Percentiles rank a stretch among this genome's conserved stretches.
phyloP scores from a whole-genome alignment of 1,284 basidiomycete genomes.

The Tremellales sp. region DNA sequence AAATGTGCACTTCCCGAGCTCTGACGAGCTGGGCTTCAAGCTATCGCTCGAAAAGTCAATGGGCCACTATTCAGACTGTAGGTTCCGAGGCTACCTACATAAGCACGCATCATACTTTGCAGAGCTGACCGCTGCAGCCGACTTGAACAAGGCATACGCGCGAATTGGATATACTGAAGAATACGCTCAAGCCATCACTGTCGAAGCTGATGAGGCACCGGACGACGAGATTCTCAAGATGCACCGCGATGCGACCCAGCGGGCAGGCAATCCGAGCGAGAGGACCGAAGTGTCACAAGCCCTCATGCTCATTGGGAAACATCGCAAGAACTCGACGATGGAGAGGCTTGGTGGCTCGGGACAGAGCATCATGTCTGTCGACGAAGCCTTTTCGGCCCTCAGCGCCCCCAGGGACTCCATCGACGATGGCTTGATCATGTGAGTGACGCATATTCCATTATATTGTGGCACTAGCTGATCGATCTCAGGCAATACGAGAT shows the following conservation, averaged over 20 bases:
- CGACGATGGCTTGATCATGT: conserved; percentile 43
- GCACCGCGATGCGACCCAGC: conserved; percentile 28
- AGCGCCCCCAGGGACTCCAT: conserved; percentile 31
- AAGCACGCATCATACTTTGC: not conserved
- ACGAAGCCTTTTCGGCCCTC: conserved; percentile 41
- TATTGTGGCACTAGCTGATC: not conserved
- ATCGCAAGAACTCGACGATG: conserved; percentile 22
- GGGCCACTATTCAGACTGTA: conserved; percentile 28
- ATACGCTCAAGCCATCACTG: conserved; percentile 20
- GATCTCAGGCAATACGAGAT: conserved; percentile 42
- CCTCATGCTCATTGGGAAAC: conserved; percentile 29
- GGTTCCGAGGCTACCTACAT: conserved; percentile 1
- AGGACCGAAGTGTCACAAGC: conserved; percentile 21
- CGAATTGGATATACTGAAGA: conserved; percentile 25
- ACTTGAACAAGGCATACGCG: conserved; percentile 31
- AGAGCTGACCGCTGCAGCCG: conserved; percentile 24
- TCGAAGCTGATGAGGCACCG: conserved; percentile 29
- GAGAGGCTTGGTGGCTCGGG: conserved; percentile 24
- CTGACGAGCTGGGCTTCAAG: conserved; percentile 27
- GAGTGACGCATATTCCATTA: conserved; percentile 6
- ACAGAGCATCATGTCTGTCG: conserved; percentile 28
- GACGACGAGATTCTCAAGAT: conserved; percentile 29
- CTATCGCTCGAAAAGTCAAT: conserved; percentile 36
- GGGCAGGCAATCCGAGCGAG: conserved; percentile 10
- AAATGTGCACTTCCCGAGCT: conserved; percentile 12